Conservation (phyloP, 176 grass and related monocot genomes). For the Cenchrus americanus region DNA sequence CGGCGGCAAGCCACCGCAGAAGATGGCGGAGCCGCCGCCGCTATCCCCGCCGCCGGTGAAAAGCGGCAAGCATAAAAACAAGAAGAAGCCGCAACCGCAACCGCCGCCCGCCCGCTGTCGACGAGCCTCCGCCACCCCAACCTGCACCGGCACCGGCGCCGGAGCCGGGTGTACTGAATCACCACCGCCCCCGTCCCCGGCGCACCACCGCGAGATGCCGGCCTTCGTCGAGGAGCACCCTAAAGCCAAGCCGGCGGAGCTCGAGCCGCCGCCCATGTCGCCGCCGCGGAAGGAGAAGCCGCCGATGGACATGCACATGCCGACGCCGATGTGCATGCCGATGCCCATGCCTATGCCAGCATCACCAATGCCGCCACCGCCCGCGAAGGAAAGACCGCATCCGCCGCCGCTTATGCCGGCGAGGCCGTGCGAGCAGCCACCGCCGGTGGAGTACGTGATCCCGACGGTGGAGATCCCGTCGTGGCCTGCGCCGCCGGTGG, state of each 20-base stretch:
- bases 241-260: neutral
- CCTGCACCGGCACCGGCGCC: neutral
- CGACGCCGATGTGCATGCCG: neutral
- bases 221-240: constrained; percentile 16
- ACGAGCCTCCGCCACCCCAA: neutral
- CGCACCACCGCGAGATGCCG: neutral
- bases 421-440: too few relatives aligned
- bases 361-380: neutral
- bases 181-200: neutral
- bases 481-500: too few relatives aligned
- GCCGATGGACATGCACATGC: neutral
- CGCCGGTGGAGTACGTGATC: too few relatives aligned
- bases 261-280: constrained; percentile 6
- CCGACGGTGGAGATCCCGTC: too few relatives aligned
- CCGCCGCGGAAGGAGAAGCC: neutral
- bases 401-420: neutral
- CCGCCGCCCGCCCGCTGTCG: neutral
- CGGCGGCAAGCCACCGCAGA: neutral
- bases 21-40: neutral
- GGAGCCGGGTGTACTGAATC: neutral
- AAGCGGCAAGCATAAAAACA: neutral
- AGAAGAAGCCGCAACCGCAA: neutral
- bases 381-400: neutral
- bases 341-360: neutral
- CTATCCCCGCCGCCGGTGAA: neutral